These are phyloP conservation scores for Pugionium cornutum DNA, from an alignment of 345 rosid genomes.

Conservation along the genomic window DNA sequence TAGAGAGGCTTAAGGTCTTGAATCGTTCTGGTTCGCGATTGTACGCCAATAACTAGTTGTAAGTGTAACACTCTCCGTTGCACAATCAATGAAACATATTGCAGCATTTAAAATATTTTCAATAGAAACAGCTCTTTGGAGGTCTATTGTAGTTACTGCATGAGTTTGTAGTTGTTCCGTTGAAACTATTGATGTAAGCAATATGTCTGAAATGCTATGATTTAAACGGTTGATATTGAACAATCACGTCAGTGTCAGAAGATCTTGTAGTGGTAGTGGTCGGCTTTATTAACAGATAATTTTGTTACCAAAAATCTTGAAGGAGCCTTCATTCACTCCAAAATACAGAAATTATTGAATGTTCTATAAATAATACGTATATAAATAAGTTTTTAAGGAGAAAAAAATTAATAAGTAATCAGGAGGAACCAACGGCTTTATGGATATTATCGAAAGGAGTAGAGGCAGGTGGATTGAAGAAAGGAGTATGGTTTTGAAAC, in stretches of 20 bases:
- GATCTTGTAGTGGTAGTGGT: neutral
- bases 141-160: neutral
- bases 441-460: constrained; percentile 65
- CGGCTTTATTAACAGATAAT: neutral
- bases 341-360: neutral
- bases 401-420: constrained; percentile 20
- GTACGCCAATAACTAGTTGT: constrained; percentile 30
- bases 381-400: neutral
- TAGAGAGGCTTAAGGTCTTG: constrained; percentile 26
- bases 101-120: constrained; percentile 3
- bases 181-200: neutral
- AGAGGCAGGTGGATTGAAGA: constrained; percentile 54
- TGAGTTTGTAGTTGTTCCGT: neutral
- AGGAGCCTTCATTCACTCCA: constrained; percentile 1
- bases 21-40: constrained; percentile 23
- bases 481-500: constrained; percentile 50
- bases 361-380: constrained; percentile 22
- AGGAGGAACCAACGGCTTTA: constrained; percentile 61
- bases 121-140: constrained; percentile 13
- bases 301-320: neutral
- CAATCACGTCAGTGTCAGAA: neutral
- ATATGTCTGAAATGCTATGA: neutral
- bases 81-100: constrained; percentile 18
- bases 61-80: constrained; percentile 22
- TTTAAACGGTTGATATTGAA: neutral